phyloP scores from a whole-genome alignment of 225 moss, liverwort and hornwort species.

The Asterella californica region DNA sequence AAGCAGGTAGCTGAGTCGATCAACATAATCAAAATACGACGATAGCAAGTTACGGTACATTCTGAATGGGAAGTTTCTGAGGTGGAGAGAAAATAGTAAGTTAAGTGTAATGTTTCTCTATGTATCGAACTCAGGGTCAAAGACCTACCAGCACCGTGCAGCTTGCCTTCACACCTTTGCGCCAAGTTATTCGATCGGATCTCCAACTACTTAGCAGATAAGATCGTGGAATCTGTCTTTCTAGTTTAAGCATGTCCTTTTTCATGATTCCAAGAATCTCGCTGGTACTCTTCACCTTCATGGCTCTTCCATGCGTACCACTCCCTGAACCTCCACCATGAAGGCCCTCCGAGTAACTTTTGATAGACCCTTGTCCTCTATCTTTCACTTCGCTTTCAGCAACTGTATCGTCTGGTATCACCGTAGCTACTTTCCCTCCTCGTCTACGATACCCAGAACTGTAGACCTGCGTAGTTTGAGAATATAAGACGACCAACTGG shows the following conservation, averaged over 20 bases:
- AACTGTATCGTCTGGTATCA: slow-evolving; percentile 16
- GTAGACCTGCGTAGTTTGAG: slow-evolving; percentile 38
- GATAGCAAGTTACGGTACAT: background rate
- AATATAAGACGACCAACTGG: background rate
- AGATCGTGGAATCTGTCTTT: slow-evolving; percentile 48
- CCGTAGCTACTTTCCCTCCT: slow-evolving; percentile 27
- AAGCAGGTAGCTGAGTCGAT: background rate
- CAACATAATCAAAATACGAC: background rate
- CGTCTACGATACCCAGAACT: slow-evolving; percentile 45
- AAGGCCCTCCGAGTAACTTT: slow-evolving; percentile 2
- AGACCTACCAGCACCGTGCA: slow-evolving; percentile 47
- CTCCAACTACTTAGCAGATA: slow-evolving; percentile 44
- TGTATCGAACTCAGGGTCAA: background rate
- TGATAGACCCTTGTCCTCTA: slow-evolving; percentile 15
- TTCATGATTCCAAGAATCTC: slow-evolving; percentile 51
- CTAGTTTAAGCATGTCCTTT: slow-evolving; percentile 56
- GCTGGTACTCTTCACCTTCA: slow-evolving; percentile 32
- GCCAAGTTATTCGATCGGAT: slow-evolving; percentile 38
- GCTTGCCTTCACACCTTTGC: slow-evolving; percentile 48
- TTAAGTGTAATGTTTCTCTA: background rate
- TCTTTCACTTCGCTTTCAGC: slow-evolving; percentile 31
- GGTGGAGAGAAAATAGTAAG: background rate
- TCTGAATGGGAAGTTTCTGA: background rate
- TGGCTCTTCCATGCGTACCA: slow-evolving; percentile 33
- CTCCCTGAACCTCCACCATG: slow-evolving; percentile 10